Conservation (phyloP, 192 early-diverging fungal genomes). For the Chytriomyces hyalinus region DNA sequence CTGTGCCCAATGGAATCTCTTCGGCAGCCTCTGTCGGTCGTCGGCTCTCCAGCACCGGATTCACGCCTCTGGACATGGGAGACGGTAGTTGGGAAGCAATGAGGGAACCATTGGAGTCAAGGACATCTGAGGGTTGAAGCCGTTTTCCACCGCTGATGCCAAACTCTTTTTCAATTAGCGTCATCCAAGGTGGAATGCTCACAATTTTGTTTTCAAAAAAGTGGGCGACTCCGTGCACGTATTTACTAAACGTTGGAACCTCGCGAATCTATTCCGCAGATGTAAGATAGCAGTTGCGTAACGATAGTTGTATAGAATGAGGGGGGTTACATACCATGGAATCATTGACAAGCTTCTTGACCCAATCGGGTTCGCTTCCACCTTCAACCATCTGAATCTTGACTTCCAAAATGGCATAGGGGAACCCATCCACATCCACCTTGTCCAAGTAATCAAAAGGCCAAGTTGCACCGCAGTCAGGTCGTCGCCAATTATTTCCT, state of each 20-base stretch:
- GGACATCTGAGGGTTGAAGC: constrained; percentile 16
- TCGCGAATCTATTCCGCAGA: constrained; percentile 66
- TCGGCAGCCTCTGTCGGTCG: constrained; percentile 1
- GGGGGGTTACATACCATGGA: constrained; percentile 62
- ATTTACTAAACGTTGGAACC: constrained; percentile 98
- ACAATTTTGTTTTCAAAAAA: constrained; percentile 72
- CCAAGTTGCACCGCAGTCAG: constrained; percentile 77
- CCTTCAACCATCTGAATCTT: constrained; percentile 95
- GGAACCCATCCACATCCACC: constrained; percentile 82
- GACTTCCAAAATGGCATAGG: constrained; percentile 95
- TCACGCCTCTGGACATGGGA: too few species aligned
- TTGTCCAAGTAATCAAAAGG: constrained; percentile 83
- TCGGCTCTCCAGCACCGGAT: not conserved
- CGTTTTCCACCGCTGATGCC: not conserved
- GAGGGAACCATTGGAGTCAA: constrained; percentile 38
- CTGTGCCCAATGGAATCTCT: constrained; percentile 18
- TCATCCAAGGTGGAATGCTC: constrained; percentile 92
- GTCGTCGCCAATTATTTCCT: constrained; percentile 89
- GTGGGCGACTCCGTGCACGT: constrained; percentile 91
- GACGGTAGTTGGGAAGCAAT: constrained; percentile 9
- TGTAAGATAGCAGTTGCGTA: not conserved
- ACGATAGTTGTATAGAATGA: too few species aligned
- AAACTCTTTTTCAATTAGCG: constrained; percentile 77
- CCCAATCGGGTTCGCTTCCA: constrained; percentile 92
- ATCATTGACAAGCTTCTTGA: constrained; percentile 84